Evolutionary conservation across 2,329 filamentous ascomycete genomes (phyloP), one percentile per base, ranked within the genome.

Genomic region (Geosmithia putterillii): DNA sequence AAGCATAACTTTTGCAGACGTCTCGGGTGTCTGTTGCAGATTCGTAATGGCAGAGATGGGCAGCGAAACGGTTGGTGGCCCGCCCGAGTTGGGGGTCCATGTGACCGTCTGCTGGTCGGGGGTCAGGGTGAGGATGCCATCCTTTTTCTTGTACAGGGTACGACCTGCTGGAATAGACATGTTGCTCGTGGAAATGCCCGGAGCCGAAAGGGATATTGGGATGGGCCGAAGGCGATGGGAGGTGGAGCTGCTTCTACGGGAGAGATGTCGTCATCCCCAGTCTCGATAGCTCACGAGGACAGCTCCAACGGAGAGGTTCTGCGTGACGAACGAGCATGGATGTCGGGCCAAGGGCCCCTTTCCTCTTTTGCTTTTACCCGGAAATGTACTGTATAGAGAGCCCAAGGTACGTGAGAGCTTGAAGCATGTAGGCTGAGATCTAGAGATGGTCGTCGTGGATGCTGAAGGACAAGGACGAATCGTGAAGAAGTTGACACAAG

Each of bases 71-170:
- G 73, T 67, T 3, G 84, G 73, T 43, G 79, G 70, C 3, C 79
- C 76, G 28, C 76, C 73, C 39, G 73, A 73, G 43, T 76, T 71
- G 9, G 87, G 84, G 25, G 79, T 86, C 90, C 90, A 98, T 59
- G 78, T 82, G 47, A 96, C 76, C 34, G 73, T 79, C 55, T 76
- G 76, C 54, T 78, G 73, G 61, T 95, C 86, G 45, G 74, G 67
- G 15, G 84, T 79, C 52, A 96, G 71, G 21, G 79, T 76, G 55
- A 98, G 68, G 47, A 77, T 76, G 59, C 92, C 92, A 69, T 96
- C 86, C 64, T 94, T 92, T 71, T 96, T 98, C 67, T 95, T 96
- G 73, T 92, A 96, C 46, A 81, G 71, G 42, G 83, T 81, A 49
- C 74, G 76, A 46, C 81, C 86, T 52, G 70, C 74, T 42, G 76